Conservation (phyloP, 176 grass and related monocot species). For the Oryza brachyantha region DNA sequence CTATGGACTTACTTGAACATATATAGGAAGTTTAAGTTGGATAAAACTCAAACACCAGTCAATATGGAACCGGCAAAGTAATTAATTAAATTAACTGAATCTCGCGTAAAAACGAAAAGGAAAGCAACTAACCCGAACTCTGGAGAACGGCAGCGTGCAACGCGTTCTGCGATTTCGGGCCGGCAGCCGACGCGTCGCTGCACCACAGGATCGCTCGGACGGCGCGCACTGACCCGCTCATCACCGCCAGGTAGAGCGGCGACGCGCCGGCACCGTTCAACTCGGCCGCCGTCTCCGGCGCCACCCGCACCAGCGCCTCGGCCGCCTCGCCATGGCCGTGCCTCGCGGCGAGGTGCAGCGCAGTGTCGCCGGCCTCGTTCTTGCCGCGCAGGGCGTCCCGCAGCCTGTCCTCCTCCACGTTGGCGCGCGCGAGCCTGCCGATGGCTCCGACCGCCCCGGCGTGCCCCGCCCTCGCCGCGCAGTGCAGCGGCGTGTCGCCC, state of each 20-base stretch:
- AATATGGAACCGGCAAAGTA: too few species aligned
- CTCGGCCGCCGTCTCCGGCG: constrained; percentile 4
- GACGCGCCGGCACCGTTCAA: constrained; percentile 21
- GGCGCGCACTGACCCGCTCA: constrained; percentile 15
- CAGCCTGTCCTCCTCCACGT: background rate
- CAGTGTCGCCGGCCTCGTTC: constrained; percentile 36
- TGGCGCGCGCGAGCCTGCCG: background rate
- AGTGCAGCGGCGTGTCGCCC: constrained; percentile 49
- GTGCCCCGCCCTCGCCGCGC: constrained; percentile 19
- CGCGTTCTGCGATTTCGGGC: constrained; percentile 26
- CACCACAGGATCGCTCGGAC: background rate
- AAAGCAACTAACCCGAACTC: background rate
- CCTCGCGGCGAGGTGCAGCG: constrained; percentile 40
- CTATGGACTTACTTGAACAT: too few species aligned
- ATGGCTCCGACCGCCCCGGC: background rate
- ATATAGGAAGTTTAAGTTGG: too few species aligned
- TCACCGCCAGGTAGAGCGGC: constrained; percentile 44
- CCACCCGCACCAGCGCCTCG: constrained; percentile 10
- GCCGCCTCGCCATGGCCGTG: background rate
- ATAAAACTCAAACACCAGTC: too few species aligned
- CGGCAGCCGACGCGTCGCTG: background rate
- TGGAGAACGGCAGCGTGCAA: constrained; percentile 46
- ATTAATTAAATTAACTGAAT: background rate
- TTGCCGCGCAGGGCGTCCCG: background rate
- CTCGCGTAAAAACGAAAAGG: background rate